phyloP scores from a whole-genome alignment of 805 yeast genomes.

The Cyberlindnera sargentensis region DNA sequence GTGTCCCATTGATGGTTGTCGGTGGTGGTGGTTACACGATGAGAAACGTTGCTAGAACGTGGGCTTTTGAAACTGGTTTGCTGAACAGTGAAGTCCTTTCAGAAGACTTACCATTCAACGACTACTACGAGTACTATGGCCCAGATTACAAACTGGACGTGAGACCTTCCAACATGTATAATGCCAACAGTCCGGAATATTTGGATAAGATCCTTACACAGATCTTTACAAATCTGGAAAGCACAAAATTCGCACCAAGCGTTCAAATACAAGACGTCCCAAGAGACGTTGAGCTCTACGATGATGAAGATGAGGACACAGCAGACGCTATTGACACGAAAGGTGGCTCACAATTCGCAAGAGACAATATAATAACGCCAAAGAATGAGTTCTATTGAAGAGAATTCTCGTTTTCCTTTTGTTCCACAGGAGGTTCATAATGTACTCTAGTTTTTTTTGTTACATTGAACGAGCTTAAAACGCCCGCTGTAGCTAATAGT shows the following conservation, averaged over 20 bases:
- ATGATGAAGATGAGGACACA: conserved; percentile 82
- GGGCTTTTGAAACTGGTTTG: conserved; percentile 92
- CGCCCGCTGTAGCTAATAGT: too few species aligned
- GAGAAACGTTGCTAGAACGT: conserved; percentile 90
- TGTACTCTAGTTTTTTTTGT: too few species aligned
- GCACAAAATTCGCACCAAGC: conserved; percentile 95
- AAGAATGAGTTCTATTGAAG: conserved; percentile 62
- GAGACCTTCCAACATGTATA: conserved; percentile 92
- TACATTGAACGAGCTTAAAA: too few species aligned
- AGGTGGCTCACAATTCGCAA: conserved; percentile 84
- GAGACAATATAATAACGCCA: conserved; percentile 66
- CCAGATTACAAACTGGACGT: conserved; percentile 96
- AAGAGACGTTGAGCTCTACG: conserved; percentile 76
- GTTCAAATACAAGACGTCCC: conserved; percentile 92
- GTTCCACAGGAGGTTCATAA: too few species aligned
- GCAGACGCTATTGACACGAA: conserved; percentile 75
- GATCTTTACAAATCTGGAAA: conserved; percentile 70
- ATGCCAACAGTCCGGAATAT: conserved; percentile 91
- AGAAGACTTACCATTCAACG: conserved; percentile 64
- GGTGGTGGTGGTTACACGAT: conserved; percentile 99
- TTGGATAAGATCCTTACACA: conserved; percentile 75
- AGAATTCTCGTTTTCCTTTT: background rate
- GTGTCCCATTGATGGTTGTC: conserved; percentile 84
- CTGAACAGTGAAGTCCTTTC: conserved; percentile 74
- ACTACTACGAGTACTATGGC: conserved; percentile 94